phyloP scores from a whole-genome alignment of 2,329 filamentous ascomycete species.

The Cladosporium phlei region DNA sequence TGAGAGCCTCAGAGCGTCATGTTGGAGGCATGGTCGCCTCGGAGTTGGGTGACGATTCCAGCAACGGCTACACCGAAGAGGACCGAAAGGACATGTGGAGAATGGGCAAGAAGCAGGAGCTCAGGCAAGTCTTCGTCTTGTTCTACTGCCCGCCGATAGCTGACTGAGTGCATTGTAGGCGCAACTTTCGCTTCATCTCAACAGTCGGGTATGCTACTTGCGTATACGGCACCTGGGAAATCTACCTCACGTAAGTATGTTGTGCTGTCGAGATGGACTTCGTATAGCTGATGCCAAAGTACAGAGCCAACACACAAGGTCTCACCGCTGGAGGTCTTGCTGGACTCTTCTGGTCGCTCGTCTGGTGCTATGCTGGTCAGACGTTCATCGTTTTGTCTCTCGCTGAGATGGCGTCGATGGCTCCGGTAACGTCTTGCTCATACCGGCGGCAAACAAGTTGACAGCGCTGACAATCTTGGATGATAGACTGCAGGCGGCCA shows the following conservation, averaged over 20 bases:
- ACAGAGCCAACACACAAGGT: constrained; percentile 22
- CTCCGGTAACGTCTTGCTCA: constrained; percentile 16
- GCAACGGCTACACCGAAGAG: constrained; percentile 13
- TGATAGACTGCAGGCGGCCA: constrained; percentile 22
- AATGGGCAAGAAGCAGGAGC: constrained; percentile 44
- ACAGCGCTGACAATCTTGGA: too few species aligned
- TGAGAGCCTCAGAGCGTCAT: neutral
- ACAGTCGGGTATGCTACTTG: constrained; percentile 48
- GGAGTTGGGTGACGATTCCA: neutral
- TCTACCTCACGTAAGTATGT: constrained; percentile 16
- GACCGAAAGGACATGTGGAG: constrained; percentile 40
- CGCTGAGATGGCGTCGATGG: constrained; percentile 34
- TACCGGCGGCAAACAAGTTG: too few species aligned
- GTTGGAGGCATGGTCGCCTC: constrained; percentile 4
- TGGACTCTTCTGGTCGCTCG: constrained; percentile 29
- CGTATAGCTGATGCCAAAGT: neutral
- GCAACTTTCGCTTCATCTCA: constrained; percentile 44
- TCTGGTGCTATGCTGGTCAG: constrained; percentile 26
- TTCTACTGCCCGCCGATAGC: neutral
- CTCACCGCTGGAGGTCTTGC: constrained; percentile 26
- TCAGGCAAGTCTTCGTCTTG: constrained; percentile 27
- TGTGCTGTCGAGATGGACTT: neutral
- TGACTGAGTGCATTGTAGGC: constrained; percentile 8
- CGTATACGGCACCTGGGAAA: constrained; percentile 51
- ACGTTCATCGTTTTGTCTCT: constrained; percentile 31